A percentile compares a stretch with the other conserved stretches of the same genome.
These are phyloP conservation scores for Coprinopsis sp. DNA, from an alignment of 768 basidiomycete genomes.

Conservation along the genomic window DNA sequence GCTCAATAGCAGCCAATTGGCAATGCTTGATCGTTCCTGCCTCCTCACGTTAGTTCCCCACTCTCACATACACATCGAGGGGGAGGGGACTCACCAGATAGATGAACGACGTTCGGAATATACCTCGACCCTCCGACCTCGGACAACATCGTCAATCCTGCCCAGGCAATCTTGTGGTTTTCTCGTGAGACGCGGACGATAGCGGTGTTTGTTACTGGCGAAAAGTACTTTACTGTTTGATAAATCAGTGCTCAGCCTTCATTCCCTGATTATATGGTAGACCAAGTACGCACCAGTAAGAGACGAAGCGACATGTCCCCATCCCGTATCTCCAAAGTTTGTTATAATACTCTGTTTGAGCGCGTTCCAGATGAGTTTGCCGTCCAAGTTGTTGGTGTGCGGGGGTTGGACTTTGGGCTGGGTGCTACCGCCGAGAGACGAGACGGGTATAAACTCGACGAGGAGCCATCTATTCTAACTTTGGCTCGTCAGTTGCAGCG, in stretches of 20 bases:
- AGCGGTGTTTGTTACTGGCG: constrained; percentile 75
- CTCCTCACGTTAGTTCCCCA: not conserved
- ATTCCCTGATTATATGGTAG: not conserved
- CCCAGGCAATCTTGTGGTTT: constrained; percentile 78
- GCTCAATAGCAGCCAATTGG: constrained; percentile 69
- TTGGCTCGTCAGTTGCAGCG: constrained; percentile 5
- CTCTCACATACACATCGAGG: not conserved
- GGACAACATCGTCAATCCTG: constrained; percentile 65
- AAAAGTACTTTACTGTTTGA: constrained; percentile 78
- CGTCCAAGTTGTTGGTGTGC: constrained; percentile 34
- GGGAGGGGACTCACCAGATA: constrained; percentile 58
- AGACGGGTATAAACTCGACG: constrained; percentile 68
- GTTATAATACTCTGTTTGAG: constrained; percentile 62
- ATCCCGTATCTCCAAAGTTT: constrained; percentile 83
- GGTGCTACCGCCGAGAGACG: constrained; percentile 20
- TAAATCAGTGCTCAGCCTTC: not conserved
- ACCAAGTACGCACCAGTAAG: constrained; percentile 51
- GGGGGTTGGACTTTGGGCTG: constrained; percentile 19
- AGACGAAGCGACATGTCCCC: constrained; percentile 74
- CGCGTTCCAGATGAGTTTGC: constrained; percentile 65
- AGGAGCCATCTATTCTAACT: constrained; percentile 83
- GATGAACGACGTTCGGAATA: constrained; percentile 74
- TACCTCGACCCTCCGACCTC: constrained; percentile 52
- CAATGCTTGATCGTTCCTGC: constrained; percentile 85
- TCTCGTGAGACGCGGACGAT: constrained; percentile 85